phyloP scores from a whole-genome alignment of 352 stramenopile species.

The Hyaloperonospora arabidopsidis region DNA sequence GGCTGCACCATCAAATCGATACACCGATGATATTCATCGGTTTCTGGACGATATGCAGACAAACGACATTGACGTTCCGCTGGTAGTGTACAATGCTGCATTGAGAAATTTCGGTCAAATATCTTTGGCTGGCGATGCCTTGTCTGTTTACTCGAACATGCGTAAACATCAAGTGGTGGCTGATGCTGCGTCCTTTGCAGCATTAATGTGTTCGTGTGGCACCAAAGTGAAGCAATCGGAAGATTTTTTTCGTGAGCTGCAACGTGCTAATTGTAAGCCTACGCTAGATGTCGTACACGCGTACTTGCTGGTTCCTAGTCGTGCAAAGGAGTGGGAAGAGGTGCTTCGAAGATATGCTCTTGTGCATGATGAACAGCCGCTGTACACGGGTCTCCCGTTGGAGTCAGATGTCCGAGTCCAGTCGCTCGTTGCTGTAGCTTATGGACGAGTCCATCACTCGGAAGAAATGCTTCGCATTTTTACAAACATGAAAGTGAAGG shows the following conservation, averaged over 20 bases:
- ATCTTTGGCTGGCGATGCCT: conserved; percentile 30
- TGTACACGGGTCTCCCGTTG: conserved; percentile 24
- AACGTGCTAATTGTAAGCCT: conserved; percentile 14
- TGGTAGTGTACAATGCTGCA: conserved; percentile 54
- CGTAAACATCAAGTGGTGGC: conserved; percentile 25
- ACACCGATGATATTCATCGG: conserved; percentile 39
- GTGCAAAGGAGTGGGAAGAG: conserved; percentile 34
- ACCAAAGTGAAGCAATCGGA: conserved; percentile 35
- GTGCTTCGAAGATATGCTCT: conserved; percentile 33
- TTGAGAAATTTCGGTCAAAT: conserved; percentile 48
- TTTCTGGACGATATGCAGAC: conserved; percentile 45
- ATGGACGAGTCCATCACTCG: conserved; percentile 33
- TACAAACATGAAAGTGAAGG: conserved; percentile 64
- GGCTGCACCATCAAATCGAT: conserved; percentile 30
- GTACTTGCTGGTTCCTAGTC: conserved; percentile 35
- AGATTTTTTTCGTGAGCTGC: conserved; percentile 38
- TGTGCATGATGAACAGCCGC: conserved; percentile 7
- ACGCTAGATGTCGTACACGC: conserved; percentile 28
- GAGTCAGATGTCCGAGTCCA: conserved; percentile 49
- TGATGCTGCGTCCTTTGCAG: conserved; percentile 49
- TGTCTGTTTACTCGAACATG: conserved; percentile 44
- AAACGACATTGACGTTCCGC: conserved; percentile 30
- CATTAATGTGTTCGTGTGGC: conserved; percentile 47
- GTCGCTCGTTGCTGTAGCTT: conserved; percentile 53
- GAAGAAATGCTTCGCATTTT: conserved; percentile 61